Base-by-base conservation (phyloP, 805 yeast species). In the Candida schatavii region DNA sequence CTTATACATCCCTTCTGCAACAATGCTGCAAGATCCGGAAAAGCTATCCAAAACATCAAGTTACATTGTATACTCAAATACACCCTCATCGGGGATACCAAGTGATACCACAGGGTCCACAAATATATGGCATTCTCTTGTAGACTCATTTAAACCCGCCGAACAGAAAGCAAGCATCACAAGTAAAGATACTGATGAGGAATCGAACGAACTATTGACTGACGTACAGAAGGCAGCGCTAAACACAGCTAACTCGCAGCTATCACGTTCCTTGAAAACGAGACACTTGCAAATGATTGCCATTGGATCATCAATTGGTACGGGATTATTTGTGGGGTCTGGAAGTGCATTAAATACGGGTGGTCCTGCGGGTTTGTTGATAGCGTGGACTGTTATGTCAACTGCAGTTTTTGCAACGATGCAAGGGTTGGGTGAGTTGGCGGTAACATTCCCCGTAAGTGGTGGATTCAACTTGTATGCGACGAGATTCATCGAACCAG, bases 221-320 rank as follows among this genome's bases (percentile, higher is more conserved):
- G 59, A 57, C 19, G 49, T 64, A 36, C 63, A 64, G 41, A 55
- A 43, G 43, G 62, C 63, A 37, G 62, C 62, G 34, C 30, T 56
- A 3, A 52, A 46, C 20, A 50, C 76, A 3, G 80, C 84, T 20
- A 67, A 69, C 44, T 67, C 86, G 3, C 88, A 86, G 2, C 66
- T 83, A 46, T 66, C 75, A 35, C 71, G 77, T 49, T 66, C 74
- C 9, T 31, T 80, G 54, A 78, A 77, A 50, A 60, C 66, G 30
- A 74, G 88, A 55, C 86, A 81, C 51, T 56, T 82, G 52, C 80
- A 80, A 49, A 80, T 82, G 77, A 74, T 83, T 46, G 80, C 87
- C 28, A 77, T 83, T 35, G 86, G 86, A 32, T 81, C 84, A 33
- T 73, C 81, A 31, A 76, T 82, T 30, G 87, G 87, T 44, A 80